phyloP scores from a whole-genome alignment of 2,329 filamentous ascomycete species.

The Neonectria punicea region DNA sequence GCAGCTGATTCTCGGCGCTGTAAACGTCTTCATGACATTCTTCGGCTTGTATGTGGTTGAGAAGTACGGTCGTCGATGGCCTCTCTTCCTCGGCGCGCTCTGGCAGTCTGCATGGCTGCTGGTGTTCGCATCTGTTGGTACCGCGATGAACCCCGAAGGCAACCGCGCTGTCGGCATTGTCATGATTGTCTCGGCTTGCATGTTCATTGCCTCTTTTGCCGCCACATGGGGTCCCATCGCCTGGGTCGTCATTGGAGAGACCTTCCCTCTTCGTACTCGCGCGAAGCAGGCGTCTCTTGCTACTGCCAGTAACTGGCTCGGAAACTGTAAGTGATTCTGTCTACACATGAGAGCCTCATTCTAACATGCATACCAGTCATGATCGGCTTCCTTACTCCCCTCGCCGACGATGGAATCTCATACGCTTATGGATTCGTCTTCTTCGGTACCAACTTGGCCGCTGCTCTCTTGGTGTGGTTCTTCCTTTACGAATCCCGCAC shows the following conservation, averaged over 20 bases:
- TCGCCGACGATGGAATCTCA: conserved; percentile 69
- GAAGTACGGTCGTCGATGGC: conserved; percentile 73
- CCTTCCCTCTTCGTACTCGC: conserved; percentile 68
- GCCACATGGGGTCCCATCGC: conserved; percentile 75
- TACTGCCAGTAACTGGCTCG: conserved; percentile 66
- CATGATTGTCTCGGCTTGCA: conserved; percentile 78
- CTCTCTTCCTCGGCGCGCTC: conserved; percentile 71
- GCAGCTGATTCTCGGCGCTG: conserved; percentile 73
- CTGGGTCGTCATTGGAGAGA: conserved; percentile 75
- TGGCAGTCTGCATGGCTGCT: conserved; percentile 76
- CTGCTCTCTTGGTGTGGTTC: conserved; percentile 71
- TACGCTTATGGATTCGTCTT: conserved; percentile 75
- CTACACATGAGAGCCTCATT: fast-evolving
- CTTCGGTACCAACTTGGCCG: conserved; percentile 68
- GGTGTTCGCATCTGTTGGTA: conserved; percentile 70
- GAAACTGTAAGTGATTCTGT: conserved; percentile 60
- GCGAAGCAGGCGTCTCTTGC: conserved; percentile 65
- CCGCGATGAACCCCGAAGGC: conserved; percentile 53
- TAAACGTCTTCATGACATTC: conserved; percentile 76
- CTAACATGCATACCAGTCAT: conserved; percentile 56
- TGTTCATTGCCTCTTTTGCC: conserved; percentile 80
- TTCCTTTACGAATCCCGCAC: conserved; percentile 74
- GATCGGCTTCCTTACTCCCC: conserved; percentile 74
- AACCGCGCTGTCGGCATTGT: conserved; percentile 66
- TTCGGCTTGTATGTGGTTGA: conserved; percentile 76